Evolutionary conservation across 2,329 filamentous ascomycete genomes (phyloP), one percentile per base, ranked within the genome.

Genomic region (Alternaria postmessia): DNA sequence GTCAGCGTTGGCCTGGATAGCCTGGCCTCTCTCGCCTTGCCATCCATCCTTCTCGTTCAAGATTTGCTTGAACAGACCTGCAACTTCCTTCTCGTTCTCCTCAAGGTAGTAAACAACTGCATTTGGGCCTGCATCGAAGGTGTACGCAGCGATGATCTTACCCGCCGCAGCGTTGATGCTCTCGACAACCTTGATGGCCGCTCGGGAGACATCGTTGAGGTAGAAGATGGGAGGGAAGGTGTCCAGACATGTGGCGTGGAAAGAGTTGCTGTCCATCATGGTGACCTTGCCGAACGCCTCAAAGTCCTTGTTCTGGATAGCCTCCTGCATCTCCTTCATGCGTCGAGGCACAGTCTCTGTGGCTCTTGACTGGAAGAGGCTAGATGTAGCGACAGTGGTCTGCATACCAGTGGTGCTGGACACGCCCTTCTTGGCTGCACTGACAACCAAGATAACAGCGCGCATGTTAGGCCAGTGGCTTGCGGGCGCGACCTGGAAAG

Each of bases 191-290:
- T 92, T 87, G 61, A 99, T 92, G 6, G 94, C 93, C 1, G 94
- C 93, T 38, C 91, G 85, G 20, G 91, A 94, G 16, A 94, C 89
- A 77, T 99, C 95, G 81, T 97, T 99, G 85, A 99, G 89, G 84
- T 99, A 99, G 81, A 97, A 97, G 76, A 99, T 99, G 18, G 96
- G 95, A 44, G 96, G 95, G 81, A 93, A 93, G 2, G 95, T 98
- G 78, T 99, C 95, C 70, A 96, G 84, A 78, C 95, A 98, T 58
- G 90, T 93, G 38, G 95, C 92, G 80, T 99, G 95, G 88, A 99
- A 99, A 61, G 89, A 92, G 83, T 99, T 99, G 76, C 91, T 96
- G 78, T 99, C 95, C 78, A 89, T 90, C 94, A 97, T 99, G 16
- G 95, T 97, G 63, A 97, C 86, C 77, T 92, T 89, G 24, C 91